These are phyloP conservation scores for Skeletonema marinoi DNA, from an alignment of 108 stramenopile genomes.

Conservation along the genomic window DNA sequence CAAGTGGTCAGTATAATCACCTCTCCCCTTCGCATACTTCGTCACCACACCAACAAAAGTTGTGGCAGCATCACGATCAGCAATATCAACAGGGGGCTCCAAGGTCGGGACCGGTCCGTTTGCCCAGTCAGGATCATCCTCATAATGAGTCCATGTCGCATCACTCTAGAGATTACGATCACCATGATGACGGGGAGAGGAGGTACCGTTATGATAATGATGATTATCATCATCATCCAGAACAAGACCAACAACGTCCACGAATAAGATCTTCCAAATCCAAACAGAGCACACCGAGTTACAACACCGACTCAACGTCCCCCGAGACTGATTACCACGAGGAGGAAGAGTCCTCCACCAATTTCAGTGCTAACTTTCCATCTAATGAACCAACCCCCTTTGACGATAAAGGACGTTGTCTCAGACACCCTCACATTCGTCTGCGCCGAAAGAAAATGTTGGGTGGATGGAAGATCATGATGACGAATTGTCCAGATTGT, in stretches of 20 bases:
- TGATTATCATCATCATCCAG: neutral
- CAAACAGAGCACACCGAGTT: neutral
- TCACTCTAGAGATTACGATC: neutral
- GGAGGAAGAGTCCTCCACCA: neutral
- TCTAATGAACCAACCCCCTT: conserved; percentile 13
- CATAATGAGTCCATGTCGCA: neutral
- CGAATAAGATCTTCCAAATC: conserved; percentile 3
- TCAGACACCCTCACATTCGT: conserved; percentile 40
- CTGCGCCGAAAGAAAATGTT: conserved; percentile 46
- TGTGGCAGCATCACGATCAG: neutral
- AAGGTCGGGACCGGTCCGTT: neutral
- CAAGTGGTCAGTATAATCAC: too few species aligned
- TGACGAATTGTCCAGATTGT: conserved; percentile 49
- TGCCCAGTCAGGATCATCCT: neutral
- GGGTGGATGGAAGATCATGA: conserved; percentile 47
- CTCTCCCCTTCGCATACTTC: neutral
- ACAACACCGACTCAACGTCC: neutral
- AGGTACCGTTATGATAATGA: neutral
- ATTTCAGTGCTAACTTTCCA: neutral
- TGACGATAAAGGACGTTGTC: conserved; percentile 40
- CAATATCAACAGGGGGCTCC: neutral
- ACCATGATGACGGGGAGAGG: neutral
- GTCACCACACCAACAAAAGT: neutral
- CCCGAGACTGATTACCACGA: neutral
- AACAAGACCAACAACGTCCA: conserved; percentile 3